Evolutionary conservation across 176 grass and related monocot genomes (phyloP), one percentile per base, ranked within the genome.

Genomic region (Typha latifolia): DNA sequence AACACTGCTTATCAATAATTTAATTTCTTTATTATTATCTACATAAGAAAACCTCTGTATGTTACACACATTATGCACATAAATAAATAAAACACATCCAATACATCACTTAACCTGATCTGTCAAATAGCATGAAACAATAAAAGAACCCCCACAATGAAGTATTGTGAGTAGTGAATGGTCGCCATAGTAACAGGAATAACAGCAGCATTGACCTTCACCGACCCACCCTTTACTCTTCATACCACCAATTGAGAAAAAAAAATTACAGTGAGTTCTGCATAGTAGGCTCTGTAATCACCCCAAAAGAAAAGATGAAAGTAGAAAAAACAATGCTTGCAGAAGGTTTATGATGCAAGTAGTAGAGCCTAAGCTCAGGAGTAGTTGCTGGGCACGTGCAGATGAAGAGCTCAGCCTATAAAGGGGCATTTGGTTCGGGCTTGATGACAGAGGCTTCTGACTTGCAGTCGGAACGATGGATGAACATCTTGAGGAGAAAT

Each of bases 341-440:
- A 21, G 20, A 16, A 21, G 2, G 20, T 59, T 59, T 11, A 16
- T 1, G 10, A 10, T 21, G 16, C 53, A 16, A 11, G 53, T 8
- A 59, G 18, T 59, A 9, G 4, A 59, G 20, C 53, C 53, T 16
- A 59, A 19, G 53, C 16, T 21, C 53, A 59, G 53, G 53, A 59
- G 53, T 59, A 21, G n/a, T 59, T 21, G 20, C 16, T 59, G 53
- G 53, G 53, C 53, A 59, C 53, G 53, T 59, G 53, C 53, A 59
- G 20, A 59, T 59, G 53, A 59, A 59, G 53, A 59, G 53, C 16
- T 21, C 20, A 21, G 53, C 1, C 20, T 22, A 59, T 59, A 59
- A 59, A 4, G 53, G 53, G 16, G 53, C 53, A 59, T 11, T 21
- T 59, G 53, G 16, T 59, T 59, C 53, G 53, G 53, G 53, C 16